Conservation (phyloP, 2,329 filamentous ascomycete species). For the Aspergillus terreus region DNA sequence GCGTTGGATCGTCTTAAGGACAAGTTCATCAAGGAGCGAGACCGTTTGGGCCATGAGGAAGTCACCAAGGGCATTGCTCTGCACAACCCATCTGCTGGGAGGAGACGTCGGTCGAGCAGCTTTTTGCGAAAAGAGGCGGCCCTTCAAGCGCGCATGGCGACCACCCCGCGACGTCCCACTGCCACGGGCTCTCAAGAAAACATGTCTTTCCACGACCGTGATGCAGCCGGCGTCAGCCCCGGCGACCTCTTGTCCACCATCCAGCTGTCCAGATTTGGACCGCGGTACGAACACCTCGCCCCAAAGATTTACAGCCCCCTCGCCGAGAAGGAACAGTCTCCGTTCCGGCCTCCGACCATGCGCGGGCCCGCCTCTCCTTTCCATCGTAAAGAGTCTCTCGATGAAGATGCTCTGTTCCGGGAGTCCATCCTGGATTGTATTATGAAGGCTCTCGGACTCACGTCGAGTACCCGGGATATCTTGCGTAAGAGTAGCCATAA, state of each 20-base stretch:
- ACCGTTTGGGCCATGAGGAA: constrained; percentile 76
- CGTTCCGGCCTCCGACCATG: constrained; percentile 30
- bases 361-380: constrained; percentile 34
- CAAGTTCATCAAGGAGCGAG: constrained; percentile 82
- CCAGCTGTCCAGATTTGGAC: constrained; percentile 62
- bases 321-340: constrained; percentile 38
- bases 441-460: constrained; percentile 86
- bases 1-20: constrained; percentile 83
- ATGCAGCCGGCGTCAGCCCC: constrained; percentile 54
- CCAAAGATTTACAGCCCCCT: constrained; percentile 37
- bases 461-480: constrained; percentile 58
- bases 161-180: constrained; percentile 33
- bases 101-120: constrained; percentile 68
- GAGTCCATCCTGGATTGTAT: constrained; percentile 92
- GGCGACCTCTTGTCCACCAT: constrained; percentile 79
- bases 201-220: constrained; percentile 25
- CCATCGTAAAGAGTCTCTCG: constrained; percentile 74
- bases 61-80: constrained; percentile 89
- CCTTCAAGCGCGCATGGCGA: constrained; percentile 60
- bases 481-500: constrained; percentile 58
- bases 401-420: constrained; percentile 85
- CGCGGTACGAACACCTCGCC: constrained; percentile 45
- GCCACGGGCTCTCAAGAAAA: constrained; percentile 16
- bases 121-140: constrained; percentile 75
- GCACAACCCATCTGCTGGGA: constrained; percentile 70